A percentile compares a stretch with the other conserved stretches of the same genome.
Evolutionary conservation across 805 yeast genomes (phyloP).

Genomic region (Starmerella khaoyaiensis): DNA sequence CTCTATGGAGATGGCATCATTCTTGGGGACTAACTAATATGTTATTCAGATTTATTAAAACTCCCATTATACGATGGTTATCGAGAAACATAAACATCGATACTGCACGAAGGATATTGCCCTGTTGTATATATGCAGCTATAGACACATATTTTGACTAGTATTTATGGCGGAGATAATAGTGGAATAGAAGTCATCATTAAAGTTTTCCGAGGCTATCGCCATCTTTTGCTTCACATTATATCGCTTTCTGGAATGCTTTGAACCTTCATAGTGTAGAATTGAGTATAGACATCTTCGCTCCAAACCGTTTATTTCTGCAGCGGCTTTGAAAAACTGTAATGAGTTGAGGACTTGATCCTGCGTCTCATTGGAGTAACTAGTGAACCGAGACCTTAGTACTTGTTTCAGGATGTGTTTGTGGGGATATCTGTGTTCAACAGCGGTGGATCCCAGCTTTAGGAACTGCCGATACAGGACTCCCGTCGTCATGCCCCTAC

Average conservation of each 20-base stretch:
- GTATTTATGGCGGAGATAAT: constrained; percentile 7
- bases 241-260: constrained; percentile 1
- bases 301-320: constrained; percentile 19
- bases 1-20: constrained; percentile 14
- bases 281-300: constrained; percentile 17
- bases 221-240: neutral
- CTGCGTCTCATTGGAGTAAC: neutral
- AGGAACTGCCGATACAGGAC: constrained; percentile 13
- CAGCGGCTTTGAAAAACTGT: constrained; percentile 20
- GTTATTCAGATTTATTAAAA: neutral
- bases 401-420: constrained; percentile 5
- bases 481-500: neutral
- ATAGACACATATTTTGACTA: constrained; percentile 15
- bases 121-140: neutral
- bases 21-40: neutral
- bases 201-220: constrained; percentile 1
- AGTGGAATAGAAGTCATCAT: constrained; percentile 7
- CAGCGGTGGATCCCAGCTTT: constrained; percentile 15
- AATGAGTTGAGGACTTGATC: constrained; percentile 15
- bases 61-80: constrained; percentile 4
- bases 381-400: constrained; percentile 11
- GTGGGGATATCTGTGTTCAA: constrained; percentile 12
- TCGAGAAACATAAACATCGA: constrained; percentile 1
- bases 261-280: constrained; percentile 14
- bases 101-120: neutral